Evolutionary conservation across 768 basidiomycete genomes (phyloP).

Genomic region (Mycena pura): DNA sequence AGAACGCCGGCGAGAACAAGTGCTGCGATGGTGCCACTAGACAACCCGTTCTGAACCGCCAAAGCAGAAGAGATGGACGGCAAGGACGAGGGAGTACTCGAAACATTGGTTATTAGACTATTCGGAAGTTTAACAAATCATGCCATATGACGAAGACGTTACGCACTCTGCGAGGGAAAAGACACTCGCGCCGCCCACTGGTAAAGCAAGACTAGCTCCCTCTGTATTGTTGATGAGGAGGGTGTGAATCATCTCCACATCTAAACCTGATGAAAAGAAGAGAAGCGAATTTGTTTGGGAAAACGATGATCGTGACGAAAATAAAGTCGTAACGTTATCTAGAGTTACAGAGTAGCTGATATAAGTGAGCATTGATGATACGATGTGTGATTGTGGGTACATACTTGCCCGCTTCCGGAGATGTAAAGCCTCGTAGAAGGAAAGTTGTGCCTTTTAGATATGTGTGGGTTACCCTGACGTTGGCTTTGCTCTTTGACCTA

Average conservation of each 20-base stretch:
- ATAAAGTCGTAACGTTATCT: constrained; percentile 53
- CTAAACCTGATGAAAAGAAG: constrained; percentile 68
- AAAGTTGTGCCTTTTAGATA: constrained; percentile 63
- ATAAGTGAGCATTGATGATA: neutral
- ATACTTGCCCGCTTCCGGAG: constrained; percentile 63
- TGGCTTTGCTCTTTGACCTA: constrained; percentile 34
- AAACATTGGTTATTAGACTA: constrained; percentile 21
- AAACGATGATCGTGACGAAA: constrained; percentile 62
- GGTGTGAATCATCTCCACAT: constrained; percentile 54
- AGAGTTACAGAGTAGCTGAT: constrained; percentile 32
- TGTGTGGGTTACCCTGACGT: neutral
- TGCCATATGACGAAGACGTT: constrained; percentile 32
- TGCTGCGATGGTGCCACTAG: constrained; percentile 71
- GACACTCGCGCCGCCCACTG: constrained; percentile 57
- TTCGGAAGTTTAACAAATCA: neutral
- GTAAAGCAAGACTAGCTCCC: constrained; percentile 55
- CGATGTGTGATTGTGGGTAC: constrained; percentile 49
- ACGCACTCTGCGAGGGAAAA: constrained; percentile 27
- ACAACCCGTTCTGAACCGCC: constrained; percentile 34
- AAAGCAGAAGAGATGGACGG: constrained; percentile 16
- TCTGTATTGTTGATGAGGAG: constrained; percentile 65
- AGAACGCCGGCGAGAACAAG: constrained; percentile 64
- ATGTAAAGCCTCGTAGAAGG: constrained; percentile 64
- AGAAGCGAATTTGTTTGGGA: constrained; percentile 59
- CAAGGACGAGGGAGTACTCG: constrained; percentile 29